These are phyloP conservation scores for Solioccasus polychromus DNA, from an alignment of 768 basidiomycete genomes.

Conservation along the genomic window DNA sequence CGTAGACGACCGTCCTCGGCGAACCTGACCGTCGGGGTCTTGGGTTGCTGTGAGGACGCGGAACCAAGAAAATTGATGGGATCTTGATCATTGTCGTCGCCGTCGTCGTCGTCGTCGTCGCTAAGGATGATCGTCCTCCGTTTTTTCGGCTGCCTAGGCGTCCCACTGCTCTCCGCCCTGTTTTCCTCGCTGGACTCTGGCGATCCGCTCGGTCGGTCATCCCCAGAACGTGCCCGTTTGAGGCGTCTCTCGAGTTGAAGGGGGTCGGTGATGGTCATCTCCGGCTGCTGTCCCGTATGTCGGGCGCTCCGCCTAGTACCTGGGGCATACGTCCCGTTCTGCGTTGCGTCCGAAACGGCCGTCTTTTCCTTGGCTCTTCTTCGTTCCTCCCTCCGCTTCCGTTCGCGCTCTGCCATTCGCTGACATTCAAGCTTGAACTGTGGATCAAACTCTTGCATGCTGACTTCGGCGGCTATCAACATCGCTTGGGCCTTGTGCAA, in stretches of 20 bases:
- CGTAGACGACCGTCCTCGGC: constrained; percentile 32
- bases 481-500: constrained; percentile 83
- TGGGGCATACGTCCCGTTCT: constrained; percentile 38
- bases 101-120: constrained; percentile 48
- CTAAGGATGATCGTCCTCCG: constrained; percentile 45
- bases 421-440: constrained; percentile 80
- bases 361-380: constrained; percentile 37
- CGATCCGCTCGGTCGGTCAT: constrained; percentile 48
- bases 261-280: constrained; percentile 72
- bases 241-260: constrained; percentile 69
- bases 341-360: constrained; percentile 20
- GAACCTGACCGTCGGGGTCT: constrained; percentile 49
- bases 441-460: constrained; percentile 82
- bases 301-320: constrained; percentile 71
- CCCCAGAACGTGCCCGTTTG: constrained; percentile 68
- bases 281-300: constrained; percentile 67
- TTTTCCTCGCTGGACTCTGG: constrained; percentile 47
- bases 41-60: constrained; percentile 31
- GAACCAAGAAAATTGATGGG: constrained; percentile 41
- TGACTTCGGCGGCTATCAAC: constrained; percentile 81
- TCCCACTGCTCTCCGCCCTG: constrained; percentile 37
- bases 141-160: constrained; percentile 47
- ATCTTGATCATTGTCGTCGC: constrained; percentile 48
- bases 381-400: constrained; percentile 57
- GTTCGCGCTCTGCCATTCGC: constrained; percentile 77